Percentiles rank a stretch among this genome's conserved stretches.
phyloP scores from a whole-genome alignment of 2,329 filamentous ascomycete species.

The Colletotrichum trifolii region DNA sequence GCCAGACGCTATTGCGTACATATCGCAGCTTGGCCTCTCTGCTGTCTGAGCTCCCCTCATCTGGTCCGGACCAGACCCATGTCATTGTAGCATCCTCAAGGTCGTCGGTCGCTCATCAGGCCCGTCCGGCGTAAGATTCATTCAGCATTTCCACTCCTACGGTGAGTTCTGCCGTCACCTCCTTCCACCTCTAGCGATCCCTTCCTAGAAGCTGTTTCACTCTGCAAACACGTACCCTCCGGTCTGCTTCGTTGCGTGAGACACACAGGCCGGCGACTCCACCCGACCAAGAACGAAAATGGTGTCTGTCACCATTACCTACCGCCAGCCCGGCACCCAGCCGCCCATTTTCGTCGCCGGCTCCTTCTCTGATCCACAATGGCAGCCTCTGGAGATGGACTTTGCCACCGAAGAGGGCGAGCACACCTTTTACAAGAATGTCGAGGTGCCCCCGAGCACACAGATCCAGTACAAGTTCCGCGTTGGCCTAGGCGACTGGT shows the following conservation, averaged over 20 bases:
- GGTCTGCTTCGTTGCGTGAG: conserved; percentile 31
- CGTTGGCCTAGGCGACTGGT: conserved; percentile 74
- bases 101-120: conserved; percentile 2
- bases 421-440: conserved; percentile 66
- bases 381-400: conserved; percentile 75
- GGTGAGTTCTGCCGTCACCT: conserved; percentile 9
- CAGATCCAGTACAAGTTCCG: conserved; percentile 82
- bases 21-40: conserved; percentile 16
- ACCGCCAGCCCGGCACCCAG: conserved; percentile 66
- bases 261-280: conserved; percentile 28
- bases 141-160: not conserved
- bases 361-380: conserved; percentile 74
- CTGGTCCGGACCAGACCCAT: not conserved
- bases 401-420: conserved; percentile 61
- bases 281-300: conserved; percentile 19
- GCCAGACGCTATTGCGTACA: conserved; percentile 10
- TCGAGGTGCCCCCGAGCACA: conserved; percentile 65
- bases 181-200: not conserved
- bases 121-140: not conserved
- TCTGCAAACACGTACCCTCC: conserved; percentile 23
- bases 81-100: conserved; percentile 1
- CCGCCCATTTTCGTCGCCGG: conserved; percentile 79
- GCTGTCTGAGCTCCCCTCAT: conserved; percentile 29
- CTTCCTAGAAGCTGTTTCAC: conserved; percentile 27
- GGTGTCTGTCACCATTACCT: conserved; percentile 68